These are phyloP conservation scores for Pythium guiyangense DNA, from an alignment of 352 stramenopile species.

Conservation along the genomic window DNA sequence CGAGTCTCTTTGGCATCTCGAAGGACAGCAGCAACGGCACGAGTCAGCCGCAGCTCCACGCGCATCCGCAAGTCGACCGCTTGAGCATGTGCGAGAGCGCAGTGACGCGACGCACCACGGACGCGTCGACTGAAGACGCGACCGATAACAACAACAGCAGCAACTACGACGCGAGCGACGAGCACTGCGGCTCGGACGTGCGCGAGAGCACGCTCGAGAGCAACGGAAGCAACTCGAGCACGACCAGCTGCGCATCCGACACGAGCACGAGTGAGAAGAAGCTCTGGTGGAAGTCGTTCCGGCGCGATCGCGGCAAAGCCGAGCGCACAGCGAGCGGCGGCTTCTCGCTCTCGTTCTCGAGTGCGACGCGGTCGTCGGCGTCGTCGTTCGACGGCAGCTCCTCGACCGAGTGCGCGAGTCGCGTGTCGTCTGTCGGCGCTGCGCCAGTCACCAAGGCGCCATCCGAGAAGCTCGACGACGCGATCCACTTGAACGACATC, in stretches of 20 bases:
- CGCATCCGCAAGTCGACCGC: slow-evolving; percentile 30
- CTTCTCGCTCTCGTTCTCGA: slow-evolving; percentile 43
- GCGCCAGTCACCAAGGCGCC: slow-evolving; percentile 10
- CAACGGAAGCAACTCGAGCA: slow-evolving; percentile 16
- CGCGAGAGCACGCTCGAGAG: slow-evolving; percentile 10
- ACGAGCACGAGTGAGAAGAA: slow-evolving; percentile 50
- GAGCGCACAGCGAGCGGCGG: slow-evolving; percentile 63
- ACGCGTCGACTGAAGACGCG: too few relatives aligned
- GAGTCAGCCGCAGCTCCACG: slow-evolving; percentile 38
- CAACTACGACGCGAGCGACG: neutral
- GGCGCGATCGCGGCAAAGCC: slow-evolving; percentile 47
- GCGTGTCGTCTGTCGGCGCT: slow-evolving; percentile 2
- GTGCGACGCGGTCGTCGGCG: slow-evolving; percentile 20
- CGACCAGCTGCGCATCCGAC: slow-evolving; percentile 34
- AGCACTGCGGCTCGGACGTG: too few relatives aligned
- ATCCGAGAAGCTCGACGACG: slow-evolving; percentile 47
- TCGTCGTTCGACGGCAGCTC: slow-evolving; percentile 16
- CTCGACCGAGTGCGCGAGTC: slow-evolving; percentile 1
- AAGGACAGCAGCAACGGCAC: slow-evolving; percentile 27
- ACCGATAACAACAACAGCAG: neutral
- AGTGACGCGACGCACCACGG: neutral
- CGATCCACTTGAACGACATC: slow-evolving; percentile 58
- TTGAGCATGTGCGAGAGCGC: slow-evolving; percentile 19
- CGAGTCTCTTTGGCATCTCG: slow-evolving; percentile 51
- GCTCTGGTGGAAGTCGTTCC: slow-evolving; percentile 69